phyloP scores from a whole-genome alignment of 768 basidiomycete species.

The Hysterangium stoloniferum region DNA sequence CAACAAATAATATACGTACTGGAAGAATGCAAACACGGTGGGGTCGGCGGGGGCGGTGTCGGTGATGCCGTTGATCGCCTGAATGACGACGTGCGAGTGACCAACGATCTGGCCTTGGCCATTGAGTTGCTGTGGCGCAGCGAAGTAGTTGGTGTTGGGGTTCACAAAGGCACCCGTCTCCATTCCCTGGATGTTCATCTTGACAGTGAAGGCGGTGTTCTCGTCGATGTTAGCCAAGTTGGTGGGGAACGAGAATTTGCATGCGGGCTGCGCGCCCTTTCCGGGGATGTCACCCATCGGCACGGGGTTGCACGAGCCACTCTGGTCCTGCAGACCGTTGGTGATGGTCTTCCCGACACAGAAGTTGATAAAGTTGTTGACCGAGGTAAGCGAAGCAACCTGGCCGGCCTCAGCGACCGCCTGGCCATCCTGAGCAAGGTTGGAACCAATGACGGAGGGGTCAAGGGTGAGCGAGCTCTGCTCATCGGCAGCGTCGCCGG shows the following conservation, averaged over 20 bases:
- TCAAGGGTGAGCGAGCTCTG: slow-evolving; percentile 44
- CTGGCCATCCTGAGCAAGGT: slow-evolving; percentile 45
- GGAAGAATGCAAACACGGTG: slow-evolving; percentile 50
- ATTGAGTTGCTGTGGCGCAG: slow-evolving; percentile 50
- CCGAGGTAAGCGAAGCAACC: slow-evolving; percentile 43
- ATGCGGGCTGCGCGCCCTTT: slow-evolving; percentile 37
- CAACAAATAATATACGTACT: slow-evolving; percentile 16
- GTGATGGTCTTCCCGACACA: slow-evolving; percentile 44
- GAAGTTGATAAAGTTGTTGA: slow-evolving; percentile 58
- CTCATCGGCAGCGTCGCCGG: slow-evolving; percentile 25
- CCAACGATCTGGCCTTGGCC: slow-evolving; percentile 43
- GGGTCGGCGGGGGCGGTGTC: slow-evolving; percentile 44
- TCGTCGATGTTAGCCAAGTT: slow-evolving; percentile 43
- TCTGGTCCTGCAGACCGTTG: slow-evolving; percentile 44
- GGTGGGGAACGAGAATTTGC: slow-evolving; percentile 39
- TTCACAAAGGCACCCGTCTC: slow-evolving; percentile 52
- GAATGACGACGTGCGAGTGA: slow-evolving; percentile 52
- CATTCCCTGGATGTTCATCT: slow-evolving; percentile 38
- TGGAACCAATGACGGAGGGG: slow-evolving; percentile 39
- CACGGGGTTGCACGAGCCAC: slow-evolving; percentile 52
- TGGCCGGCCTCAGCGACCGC: slow-evolving; percentile 37
- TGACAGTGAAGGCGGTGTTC: slow-evolving; percentile 42
- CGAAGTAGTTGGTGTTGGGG: slow-evolving; percentile 44
- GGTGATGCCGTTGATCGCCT: slow-evolving; percentile 34
- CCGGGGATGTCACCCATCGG: slow-evolving; percentile 50